Percentiles rank a stretch among this genome's conserved stretches.
phyloP scores from a whole-genome alignment of 805 yeast species.

The Wickerhamomyces pijperi region DNA sequence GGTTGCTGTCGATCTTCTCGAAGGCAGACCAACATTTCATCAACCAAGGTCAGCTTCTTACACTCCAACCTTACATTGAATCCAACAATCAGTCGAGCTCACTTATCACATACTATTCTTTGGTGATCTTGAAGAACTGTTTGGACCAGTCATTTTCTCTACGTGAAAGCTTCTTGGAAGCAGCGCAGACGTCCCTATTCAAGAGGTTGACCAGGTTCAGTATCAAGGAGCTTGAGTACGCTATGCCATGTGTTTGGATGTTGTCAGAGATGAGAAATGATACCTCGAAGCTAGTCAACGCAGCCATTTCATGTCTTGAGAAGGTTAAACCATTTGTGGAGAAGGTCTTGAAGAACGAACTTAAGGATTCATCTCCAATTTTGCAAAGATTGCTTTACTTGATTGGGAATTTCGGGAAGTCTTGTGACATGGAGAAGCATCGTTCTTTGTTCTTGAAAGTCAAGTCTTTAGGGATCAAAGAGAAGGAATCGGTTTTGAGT shows the following conservation, averaged over 20 bases:
- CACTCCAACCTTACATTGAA: slow-evolving; percentile 54
- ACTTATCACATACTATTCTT: slow-evolving; percentile 33
- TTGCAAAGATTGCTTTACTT: slow-evolving; percentile 48
- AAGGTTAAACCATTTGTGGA: slow-evolving; percentile 36
- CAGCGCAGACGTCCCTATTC: slow-evolving; percentile 41
- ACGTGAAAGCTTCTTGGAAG: slow-evolving; percentile 37
- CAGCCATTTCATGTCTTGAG: slow-evolving; percentile 50
- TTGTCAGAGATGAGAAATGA: slow-evolving; percentile 37
- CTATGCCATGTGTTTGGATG: slow-evolving; percentile 58
- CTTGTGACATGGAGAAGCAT: slow-evolving; percentile 47
- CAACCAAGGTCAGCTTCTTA: slow-evolving; percentile 52
- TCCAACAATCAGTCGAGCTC: slow-evolving; percentile 30
- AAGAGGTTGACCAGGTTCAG: slow-evolving; percentile 48
- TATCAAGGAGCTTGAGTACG: slow-evolving; percentile 54
- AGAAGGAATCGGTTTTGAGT: slow-evolving; percentile 45
- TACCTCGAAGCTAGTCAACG: slow-evolving; percentile 40
- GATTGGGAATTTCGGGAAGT: slow-evolving; percentile 61
- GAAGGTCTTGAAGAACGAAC: slow-evolving; percentile 15
- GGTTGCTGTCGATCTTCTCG: slow-evolving; percentile 45
- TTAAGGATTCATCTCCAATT: slow-evolving; percentile 28
- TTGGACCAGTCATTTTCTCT: slow-evolving; percentile 33
- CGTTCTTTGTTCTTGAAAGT: slow-evolving; percentile 25
- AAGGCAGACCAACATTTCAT: slow-evolving; percentile 42
- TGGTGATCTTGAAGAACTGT: slow-evolving; percentile 42
- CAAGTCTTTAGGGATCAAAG: slow-evolving; percentile 30